Evolutionary conservation across 345 rosid genomes (phyloP), one percentile per base, ranked within the genome.

Genomic region (Excoecaria agallocha): DNA sequence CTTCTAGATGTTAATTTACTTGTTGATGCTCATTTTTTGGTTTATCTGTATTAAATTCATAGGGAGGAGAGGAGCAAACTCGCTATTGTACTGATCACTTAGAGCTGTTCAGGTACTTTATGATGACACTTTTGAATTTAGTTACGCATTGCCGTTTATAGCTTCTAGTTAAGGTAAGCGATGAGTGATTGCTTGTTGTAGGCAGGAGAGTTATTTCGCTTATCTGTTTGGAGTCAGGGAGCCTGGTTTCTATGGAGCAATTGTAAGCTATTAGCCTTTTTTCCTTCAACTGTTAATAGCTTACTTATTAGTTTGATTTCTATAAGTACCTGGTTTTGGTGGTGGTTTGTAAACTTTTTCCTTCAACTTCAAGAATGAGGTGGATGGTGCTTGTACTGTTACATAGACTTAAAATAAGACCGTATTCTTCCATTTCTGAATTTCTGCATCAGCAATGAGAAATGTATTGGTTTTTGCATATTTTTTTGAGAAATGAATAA

Each of bases 171-270:
- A 70, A 49, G 17, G 10, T 15, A 57, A 37, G 46, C 73, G 24
- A 56, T 70, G 66, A n/a, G 63, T 57, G 22, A 3, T 24, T 48
- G 24, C 9, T 20, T 30, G 17, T 35, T 75, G 52, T 71, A 94
- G 96, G 85, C 94, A 91, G 82, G 91, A 87, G 82, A 90, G 98
- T 83, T 94, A 92, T 81, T 92, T 94, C 78, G 93, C 98, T 35
- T 92, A 94, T 82, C 81, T 92, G 67, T 92, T 94, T 83, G 98
- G 97, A 71, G 98, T 89, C 35, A 79, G n/a, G 69, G 97, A 94
- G 84, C 94, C 97, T 19, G 92, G 89, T 60, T 90, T 90, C 80
- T 89, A 82, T 72, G 97, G 94, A 79, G 95, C 97, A 73, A 85
- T 94, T 38, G 98, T 94, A 79, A 90, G 98, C 20, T 76, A 15